Conservation (phyloP, 2,329 filamentous ascomycete species). For the Akanthomyces uredinophilus region DNA sequence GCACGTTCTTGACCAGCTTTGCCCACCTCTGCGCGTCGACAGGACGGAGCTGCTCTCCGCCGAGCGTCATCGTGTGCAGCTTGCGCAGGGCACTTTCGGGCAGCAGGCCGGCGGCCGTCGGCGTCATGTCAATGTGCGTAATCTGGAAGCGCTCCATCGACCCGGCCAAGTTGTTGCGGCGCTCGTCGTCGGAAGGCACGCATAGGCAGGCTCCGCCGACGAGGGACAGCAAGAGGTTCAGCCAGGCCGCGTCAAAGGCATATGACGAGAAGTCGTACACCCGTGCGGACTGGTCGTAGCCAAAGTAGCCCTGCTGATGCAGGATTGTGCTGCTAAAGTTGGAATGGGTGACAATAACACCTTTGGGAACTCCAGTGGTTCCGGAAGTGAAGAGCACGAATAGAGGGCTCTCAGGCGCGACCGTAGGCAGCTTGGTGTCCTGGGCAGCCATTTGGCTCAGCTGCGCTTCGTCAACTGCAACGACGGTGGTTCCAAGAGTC, state of each 20-base stretch:
- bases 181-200: not conserved
- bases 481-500: not conserved
- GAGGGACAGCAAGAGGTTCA: slow-evolving; percentile 4
- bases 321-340: slow-evolving; percentile 10
- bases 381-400: slow-evolving; percentile 22
- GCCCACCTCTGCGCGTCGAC: not conserved
- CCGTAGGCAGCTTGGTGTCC: not conserved
- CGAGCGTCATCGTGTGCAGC: slow-evolving; percentile 2
- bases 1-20: not conserved
- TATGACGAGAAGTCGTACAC: slow-evolving; percentile 18
- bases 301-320: slow-evolving; percentile 13
- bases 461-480: not conserved
- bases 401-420: slow-evolving; percentile 8
- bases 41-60: slow-evolving; percentile 4
- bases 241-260: slow-evolving; percentile 16
- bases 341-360: slow-evolving; percentile 19
- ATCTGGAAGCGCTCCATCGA: slow-evolving; percentile 7
- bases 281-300: slow-evolving; percentile 9
- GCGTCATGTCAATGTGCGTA: slow-evolving; percentile 1
- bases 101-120: slow-evolving; percentile 16
- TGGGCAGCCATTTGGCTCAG: not conserved
- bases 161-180: not conserved
- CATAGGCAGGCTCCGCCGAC: not conserved
- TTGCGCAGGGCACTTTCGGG: slow-evolving; percentile 1
- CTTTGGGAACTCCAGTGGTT: slow-evolving; percentile 21